Evolutionary conservation across 2,329 filamentous ascomycete genomes (phyloP).

Genomic region (Alternaria burnsii): DNA sequence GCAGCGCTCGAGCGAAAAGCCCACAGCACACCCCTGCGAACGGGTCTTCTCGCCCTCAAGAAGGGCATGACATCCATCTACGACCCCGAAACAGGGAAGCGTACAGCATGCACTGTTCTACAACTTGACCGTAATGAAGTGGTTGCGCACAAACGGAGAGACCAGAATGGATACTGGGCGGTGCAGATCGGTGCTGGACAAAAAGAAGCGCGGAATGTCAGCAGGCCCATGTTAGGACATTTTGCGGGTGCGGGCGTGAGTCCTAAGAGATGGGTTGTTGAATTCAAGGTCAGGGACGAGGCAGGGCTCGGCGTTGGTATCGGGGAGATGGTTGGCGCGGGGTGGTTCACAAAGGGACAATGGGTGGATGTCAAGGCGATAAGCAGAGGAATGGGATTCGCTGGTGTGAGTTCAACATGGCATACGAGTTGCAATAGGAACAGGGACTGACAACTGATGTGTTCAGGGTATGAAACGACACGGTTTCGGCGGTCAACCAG

Average conservation of each 20-base stretch:
- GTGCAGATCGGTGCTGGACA: slow-evolving; percentile 86
- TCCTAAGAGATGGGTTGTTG: slow-evolving; percentile 82
- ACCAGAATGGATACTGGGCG: slow-evolving; percentile 88
- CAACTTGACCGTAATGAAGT: slow-evolving; percentile 94
- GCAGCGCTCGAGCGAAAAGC: slow-evolving; percentile 68
- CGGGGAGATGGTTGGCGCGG: slow-evolving; percentile 78
- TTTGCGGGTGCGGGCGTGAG: slow-evolving; percentile 82
- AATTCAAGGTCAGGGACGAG: slow-evolving; percentile 84
- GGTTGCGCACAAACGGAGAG: slow-evolving; percentile 81
- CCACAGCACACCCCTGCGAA: slow-evolving; percentile 69
- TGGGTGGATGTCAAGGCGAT: slow-evolving; percentile 85
- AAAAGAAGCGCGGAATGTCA: slow-evolving; percentile 77
- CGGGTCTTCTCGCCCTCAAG: slow-evolving; percentile 86
- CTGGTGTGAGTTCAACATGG: slow-evolving; percentile 65
- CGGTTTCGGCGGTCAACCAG: slow-evolving; percentile 87
- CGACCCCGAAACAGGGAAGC: slow-evolving; percentile 75
- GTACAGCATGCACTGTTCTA: slow-evolving; percentile 88
- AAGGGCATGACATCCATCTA: slow-evolving; percentile 96
- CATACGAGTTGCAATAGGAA: neutral
- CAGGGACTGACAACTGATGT: slow-evolving; percentile 8
- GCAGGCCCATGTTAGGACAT: slow-evolving; percentile 85
- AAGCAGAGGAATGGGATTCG: slow-evolving; percentile 89
- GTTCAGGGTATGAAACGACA: slow-evolving; percentile 88
- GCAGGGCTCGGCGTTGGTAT: slow-evolving; percentile 76
- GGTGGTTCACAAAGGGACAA: slow-evolving; percentile 91